Evolutionary conservation across 495 filamentous ascomycete genomes (phyloP).

Genomic region (Daldinia grandis): DNA sequence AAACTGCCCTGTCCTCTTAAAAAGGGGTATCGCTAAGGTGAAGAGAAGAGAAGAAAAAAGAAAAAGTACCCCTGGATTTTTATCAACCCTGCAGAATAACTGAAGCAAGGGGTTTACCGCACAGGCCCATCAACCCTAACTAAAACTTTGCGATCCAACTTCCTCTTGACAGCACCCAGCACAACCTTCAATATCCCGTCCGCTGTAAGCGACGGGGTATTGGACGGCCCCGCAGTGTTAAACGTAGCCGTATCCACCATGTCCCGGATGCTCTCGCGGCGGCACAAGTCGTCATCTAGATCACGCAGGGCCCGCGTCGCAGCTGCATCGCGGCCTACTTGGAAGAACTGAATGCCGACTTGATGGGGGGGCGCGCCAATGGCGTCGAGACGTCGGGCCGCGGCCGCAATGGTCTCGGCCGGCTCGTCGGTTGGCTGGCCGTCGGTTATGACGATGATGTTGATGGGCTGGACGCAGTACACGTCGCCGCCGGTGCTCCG

Average conservation of each 20-base stretch:
- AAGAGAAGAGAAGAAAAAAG: no score
- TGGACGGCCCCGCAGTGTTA: slow-evolving; percentile 54
- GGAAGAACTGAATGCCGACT: slow-evolving; percentile 96
- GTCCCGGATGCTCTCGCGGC: slow-evolving; percentile 70
- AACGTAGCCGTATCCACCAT: slow-evolving; percentile 95
- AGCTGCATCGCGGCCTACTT: slow-evolving; percentile 78
- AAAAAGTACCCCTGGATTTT: no score
- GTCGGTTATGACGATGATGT: slow-evolving; percentile 94
- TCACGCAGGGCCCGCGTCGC: slow-evolving; percentile 72
- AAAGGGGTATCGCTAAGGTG: background rate
- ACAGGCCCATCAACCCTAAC: slow-evolving; percentile 18
- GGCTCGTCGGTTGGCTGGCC: slow-evolving; percentile 84
- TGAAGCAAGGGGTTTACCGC: background rate
- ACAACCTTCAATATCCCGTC: slow-evolving; percentile 86
- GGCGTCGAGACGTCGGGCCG: slow-evolving; percentile 75
- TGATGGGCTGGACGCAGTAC: slow-evolving; percentile 77
- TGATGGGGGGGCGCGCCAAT: slow-evolving; percentile 82
- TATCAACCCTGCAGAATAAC: no score
- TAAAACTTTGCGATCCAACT: slow-evolving; percentile 62
- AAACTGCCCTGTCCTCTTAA: background rate
- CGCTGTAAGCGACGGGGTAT: slow-evolving; percentile 48
- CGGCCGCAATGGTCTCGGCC: slow-evolving; percentile 71
- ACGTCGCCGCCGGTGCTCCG: slow-evolving; percentile 52
- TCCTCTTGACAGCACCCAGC: slow-evolving; percentile 74
- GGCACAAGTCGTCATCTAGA: slow-evolving; percentile 79